Conservation (phyloP, 2,329 filamentous ascomycete genomes). For the Clarireedia paspali region DNA sequence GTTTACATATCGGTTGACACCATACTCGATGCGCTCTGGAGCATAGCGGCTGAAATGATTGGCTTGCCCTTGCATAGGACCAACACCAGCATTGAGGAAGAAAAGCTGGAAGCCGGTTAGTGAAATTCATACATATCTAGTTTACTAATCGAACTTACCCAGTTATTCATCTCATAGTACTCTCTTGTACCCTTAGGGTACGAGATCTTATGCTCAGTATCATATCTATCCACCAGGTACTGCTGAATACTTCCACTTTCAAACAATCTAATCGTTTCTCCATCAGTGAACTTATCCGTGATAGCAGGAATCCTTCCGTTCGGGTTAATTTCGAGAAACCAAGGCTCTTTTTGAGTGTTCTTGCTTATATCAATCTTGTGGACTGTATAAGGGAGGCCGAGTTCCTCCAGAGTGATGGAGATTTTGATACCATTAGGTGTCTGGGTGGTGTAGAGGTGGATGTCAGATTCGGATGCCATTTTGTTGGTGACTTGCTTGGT, state of each 20-base stretch:
- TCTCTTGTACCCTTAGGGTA: slow-evolving; percentile 68
- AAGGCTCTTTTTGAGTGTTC: slow-evolving; percentile 75
- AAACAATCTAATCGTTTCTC: slow-evolving; percentile 67
- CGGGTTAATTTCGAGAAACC: slow-evolving; percentile 88
- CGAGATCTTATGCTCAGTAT: slow-evolving; percentile 73
- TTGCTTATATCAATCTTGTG: slow-evolving; percentile 64
- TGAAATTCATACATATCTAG: not conserved
- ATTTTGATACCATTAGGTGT: slow-evolving; percentile 91
- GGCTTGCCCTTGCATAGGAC: slow-evolving; percentile 77
- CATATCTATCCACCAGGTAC: slow-evolving; percentile 77
- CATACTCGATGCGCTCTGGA: slow-evolving; percentile 75
- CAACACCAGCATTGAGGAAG: slow-evolving; percentile 73
- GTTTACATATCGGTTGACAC: slow-evolving; percentile 72
- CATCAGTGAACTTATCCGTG: slow-evolving; percentile 70
- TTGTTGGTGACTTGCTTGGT: slow-evolving; percentile 24
- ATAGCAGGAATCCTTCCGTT: slow-evolving; percentile 87
- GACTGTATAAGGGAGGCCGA: slow-evolving; percentile 74
- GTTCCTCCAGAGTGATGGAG: slow-evolving; percentile 78
- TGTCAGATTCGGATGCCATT: slow-evolving; percentile 34
- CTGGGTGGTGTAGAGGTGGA: slow-evolving; percentile 49
- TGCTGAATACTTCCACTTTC: slow-evolving; percentile 79
- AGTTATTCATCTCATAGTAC: slow-evolving; percentile 72
- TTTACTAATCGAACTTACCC: slow-evolving; percentile 39
- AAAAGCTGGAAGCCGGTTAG: slow-evolving; percentile 35
- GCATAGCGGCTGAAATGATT: slow-evolving; percentile 83